These are phyloP conservation scores for Coemansia sp. DNA, from an alignment of 192 early-diverging fungal species.

Conservation along the genomic window DNA sequence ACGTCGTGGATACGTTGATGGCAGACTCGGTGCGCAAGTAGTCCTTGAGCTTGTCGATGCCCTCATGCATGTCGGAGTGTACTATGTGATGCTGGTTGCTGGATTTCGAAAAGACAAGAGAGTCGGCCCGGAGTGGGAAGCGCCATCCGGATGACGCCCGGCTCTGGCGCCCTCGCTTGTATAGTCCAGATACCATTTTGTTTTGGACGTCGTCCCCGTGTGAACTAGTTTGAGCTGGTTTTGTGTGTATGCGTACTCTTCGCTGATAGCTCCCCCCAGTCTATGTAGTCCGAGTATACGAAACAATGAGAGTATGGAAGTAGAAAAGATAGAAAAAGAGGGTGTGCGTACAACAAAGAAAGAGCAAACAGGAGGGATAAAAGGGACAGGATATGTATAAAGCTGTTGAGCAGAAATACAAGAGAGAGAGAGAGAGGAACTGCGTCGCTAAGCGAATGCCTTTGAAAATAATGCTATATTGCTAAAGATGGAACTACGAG, in stretches of 20 bases:
- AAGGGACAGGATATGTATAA: neutral
- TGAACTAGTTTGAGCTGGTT: neutral
- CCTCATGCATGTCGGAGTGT: slow-evolving; percentile 29
- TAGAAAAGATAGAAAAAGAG: neutral
- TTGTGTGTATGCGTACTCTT: too few species aligned
- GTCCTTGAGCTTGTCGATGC: slow-evolving; percentile 37
- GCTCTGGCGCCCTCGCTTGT: slow-evolving; percentile 16
- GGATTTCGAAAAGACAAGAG: slow-evolving; percentile 18
- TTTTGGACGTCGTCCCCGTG: neutral
- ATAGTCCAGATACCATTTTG: slow-evolving; percentile 31
- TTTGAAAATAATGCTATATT: neutral
- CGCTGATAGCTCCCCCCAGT: neutral
- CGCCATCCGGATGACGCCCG: slow-evolving; percentile 27
- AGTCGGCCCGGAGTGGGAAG: slow-evolving; percentile 38
- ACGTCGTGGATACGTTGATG: slow-evolving; percentile 1
- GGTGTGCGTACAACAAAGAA: neutral
- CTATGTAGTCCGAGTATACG: slow-evolving; percentile 6
- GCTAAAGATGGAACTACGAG: too few species aligned
- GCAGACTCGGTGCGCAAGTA: slow-evolving; percentile 38
- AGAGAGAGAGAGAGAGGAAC: neutral
- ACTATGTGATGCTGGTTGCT: slow-evolving; percentile 36
- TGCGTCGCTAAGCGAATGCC: neutral
- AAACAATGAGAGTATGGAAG: neutral
- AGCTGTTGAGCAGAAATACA: neutral
- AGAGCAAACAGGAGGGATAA: neutral